Evolutionary conservation across 2,329 filamentous ascomycete genomes (phyloP).

Genomic region (Nemania bipapillata): DNA sequence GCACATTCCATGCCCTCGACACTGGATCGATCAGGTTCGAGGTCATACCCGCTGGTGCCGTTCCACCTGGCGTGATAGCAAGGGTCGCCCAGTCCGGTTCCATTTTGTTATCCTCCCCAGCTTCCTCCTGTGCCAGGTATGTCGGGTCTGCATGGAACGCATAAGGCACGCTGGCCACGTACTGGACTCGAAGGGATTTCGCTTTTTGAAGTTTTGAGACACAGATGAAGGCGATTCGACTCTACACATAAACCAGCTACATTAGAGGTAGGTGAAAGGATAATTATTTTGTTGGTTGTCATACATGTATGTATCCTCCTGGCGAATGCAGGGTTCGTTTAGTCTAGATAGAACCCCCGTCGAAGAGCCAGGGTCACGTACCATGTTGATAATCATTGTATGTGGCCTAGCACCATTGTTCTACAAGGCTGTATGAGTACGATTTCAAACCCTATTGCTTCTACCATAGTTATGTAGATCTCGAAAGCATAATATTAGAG

Average conservation of each 20-base stretch:
- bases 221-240: not conserved
- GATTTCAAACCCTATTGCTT: not conserved
- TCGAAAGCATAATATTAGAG: not conserved
- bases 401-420: not conserved
- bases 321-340: not conserved
- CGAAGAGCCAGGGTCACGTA: slow-evolving; percentile 12
- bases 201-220: not conserved
- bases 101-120: slow-evolving; percentile 1
- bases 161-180: not conserved
- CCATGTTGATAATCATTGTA: slow-evolving; percentile 4
- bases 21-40: slow-evolving; percentile 28
- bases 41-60: slow-evolving; percentile 6
- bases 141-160: not conserved
- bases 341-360: not conserved
- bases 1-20: slow-evolving; percentile 26
- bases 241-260: not conserved
- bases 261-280: not conserved
- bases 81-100: slow-evolving; percentile 9
- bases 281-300: not conserved
- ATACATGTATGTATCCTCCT: not conserved
- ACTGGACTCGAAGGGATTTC: not conserved
- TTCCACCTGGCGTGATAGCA: slow-evolving; percentile 6
- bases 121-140: not conserved
- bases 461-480: not conserved
- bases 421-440: not conserved